Evolutionary conservation across 2,329 filamentous ascomycete genomes (phyloP).

Genomic region (Phialophora expanda): DNA sequence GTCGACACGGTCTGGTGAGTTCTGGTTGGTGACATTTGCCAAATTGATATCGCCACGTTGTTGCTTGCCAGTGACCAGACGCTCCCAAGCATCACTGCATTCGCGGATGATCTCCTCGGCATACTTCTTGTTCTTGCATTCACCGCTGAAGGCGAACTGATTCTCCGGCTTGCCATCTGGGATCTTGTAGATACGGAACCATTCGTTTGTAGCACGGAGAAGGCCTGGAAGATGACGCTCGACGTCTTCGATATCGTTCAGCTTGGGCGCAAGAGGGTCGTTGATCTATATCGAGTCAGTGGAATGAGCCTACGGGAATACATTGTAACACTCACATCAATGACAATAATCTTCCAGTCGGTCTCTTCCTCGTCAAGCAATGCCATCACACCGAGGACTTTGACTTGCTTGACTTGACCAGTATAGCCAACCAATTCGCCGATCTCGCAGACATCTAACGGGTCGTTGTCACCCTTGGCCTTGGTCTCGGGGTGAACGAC

Average conservation of each 20-base stretch:
- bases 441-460: constrained; percentile 98
- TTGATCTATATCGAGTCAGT: constrained; percentile 55
- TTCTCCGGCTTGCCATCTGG: constrained; percentile 99
- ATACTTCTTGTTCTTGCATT: constrained; percentile 99
- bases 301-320: constrained; percentile 48
- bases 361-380: constrained; percentile 99
- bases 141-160: constrained; percentile 99
- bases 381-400: constrained; percentile 99
- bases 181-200: constrained; percentile 99
- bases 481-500: constrained; percentile 96
- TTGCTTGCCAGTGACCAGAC: constrained; percentile 89
- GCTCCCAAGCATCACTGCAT: constrained; percentile 97
- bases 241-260: constrained; percentile 98
- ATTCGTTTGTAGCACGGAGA: constrained; percentile 97
- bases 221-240: constrained; percentile 97
- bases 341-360: constrained; percentile 99
- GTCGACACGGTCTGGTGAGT: constrained; percentile 75
- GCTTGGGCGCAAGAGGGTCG: constrained; percentile 92
- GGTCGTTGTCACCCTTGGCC: constrained; percentile 99
- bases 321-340: constrained; percentile 64
- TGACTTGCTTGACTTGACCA: constrained; percentile 99
- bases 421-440: constrained; percentile 95
- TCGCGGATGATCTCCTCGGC: constrained; percentile 94
- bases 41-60: constrained; percentile 76
- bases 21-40: constrained; percentile 78